phyloP scores from a whole-genome alignment of 2,329 filamentous ascomycete species.

The Rhexocercosporidium sp. region DNA sequence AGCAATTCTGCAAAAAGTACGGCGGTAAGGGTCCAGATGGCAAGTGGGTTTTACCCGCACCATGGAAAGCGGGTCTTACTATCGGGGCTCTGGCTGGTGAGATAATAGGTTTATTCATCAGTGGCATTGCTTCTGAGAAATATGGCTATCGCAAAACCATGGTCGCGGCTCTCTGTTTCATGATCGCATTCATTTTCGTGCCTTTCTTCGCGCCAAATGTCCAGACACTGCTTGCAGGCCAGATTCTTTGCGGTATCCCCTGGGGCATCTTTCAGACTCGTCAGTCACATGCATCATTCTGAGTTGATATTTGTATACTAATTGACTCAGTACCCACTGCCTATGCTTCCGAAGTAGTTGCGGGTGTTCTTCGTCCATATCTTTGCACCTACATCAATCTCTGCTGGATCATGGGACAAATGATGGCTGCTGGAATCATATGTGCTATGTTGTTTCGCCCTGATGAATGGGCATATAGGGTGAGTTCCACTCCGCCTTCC shows the following conservation, averaged over 20 bases:
- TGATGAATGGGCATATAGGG: constrained; percentile 53
- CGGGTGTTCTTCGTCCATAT: constrained; percentile 41
- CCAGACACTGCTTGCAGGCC: constrained; percentile 50
- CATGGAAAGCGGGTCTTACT: constrained; percentile 41
- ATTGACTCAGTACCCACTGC: constrained; percentile 32
- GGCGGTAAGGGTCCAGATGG: constrained; percentile 40
- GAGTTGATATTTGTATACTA: background rate
- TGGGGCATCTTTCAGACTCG: constrained; percentile 51
- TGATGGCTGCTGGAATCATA: constrained; percentile 54
- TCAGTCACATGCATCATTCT: constrained; percentile 10
- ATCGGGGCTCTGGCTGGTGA: constrained; percentile 40
- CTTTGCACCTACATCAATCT: constrained; percentile 55
- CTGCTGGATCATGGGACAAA: constrained; percentile 57
- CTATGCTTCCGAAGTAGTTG: constrained; percentile 44
- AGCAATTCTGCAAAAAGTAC: constrained; percentile 42
- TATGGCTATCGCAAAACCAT: constrained; percentile 51
- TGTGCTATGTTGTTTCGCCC: constrained; percentile 47
- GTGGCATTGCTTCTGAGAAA: constrained; percentile 53
- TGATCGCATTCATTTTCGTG: constrained; percentile 52
- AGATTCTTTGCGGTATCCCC: constrained; percentile 52
- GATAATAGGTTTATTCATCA: constrained; percentile 53
- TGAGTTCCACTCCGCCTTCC: background rate
- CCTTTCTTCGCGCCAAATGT: constrained; percentile 55
- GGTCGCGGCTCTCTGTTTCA: constrained; percentile 48
- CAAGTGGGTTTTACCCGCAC: constrained; percentile 37